Percentiles rank a stretch among this genome's conserved stretches.
Evolutionary conservation across 345 rosid species (phyloP).

Genomic region (Firmiana major): DNA sequence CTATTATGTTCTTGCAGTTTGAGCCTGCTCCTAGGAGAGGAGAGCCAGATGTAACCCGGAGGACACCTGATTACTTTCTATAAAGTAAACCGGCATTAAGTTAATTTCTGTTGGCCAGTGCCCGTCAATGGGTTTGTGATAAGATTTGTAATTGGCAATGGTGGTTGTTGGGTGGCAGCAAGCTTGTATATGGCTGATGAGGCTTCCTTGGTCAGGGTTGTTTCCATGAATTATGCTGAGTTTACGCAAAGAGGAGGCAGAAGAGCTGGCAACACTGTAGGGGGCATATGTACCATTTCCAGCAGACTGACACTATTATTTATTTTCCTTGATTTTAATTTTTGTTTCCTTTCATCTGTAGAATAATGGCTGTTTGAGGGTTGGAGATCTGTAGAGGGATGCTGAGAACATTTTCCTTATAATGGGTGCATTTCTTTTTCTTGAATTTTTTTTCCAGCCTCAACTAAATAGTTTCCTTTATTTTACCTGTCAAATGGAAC

Average conservation of each 20-base stretch:
- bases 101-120: background rate
- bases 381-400: slow-evolving; percentile 2
- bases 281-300: slow-evolving; percentile 16
- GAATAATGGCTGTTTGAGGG: background rate
- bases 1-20: slow-evolving; percentile 48
- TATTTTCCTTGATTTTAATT: slow-evolving; percentile 8
- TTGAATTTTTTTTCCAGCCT: background rate
- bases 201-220: slow-evolving; percentile 2
- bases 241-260: background rate
- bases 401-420: background rate
- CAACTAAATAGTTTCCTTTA: no score
- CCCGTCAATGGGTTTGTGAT: background rate
- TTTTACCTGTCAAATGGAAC: no score
- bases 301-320: background rate
- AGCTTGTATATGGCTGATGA: slow-evolving; percentile 1
- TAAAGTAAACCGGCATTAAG: slow-evolving; percentile 20
- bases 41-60: slow-evolving; percentile 90
- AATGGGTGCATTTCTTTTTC: background rate
- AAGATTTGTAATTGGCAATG: background rate
- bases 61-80: slow-evolving; percentile 96
- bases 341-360: slow-evolving; percentile 12
- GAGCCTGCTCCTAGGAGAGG: slow-evolving; percentile 99
- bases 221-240: background rate
- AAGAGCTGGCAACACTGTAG: background rate
- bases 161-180: background rate